phyloP scores from a whole-genome alignment of 164 flowering plant species.

The Annona cherimola region DNA sequence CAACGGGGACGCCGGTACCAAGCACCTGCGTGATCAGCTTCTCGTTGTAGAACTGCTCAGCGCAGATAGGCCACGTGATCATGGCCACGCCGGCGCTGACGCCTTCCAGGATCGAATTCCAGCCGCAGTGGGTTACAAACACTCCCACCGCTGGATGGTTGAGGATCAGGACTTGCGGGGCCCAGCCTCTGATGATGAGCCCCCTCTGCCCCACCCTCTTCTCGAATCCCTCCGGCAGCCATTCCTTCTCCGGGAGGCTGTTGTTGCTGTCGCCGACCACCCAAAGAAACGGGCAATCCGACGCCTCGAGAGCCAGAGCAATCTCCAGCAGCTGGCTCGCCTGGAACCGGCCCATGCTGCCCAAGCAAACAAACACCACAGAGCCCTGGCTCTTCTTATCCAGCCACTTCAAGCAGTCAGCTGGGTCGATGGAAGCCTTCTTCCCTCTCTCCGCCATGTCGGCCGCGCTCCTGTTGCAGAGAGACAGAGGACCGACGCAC shows the following conservation, averaged over 20 bases:
- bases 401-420: conserved; percentile 24
- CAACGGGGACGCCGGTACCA: conserved; percentile 36
- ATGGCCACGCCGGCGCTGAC: conserved; percentile 44
- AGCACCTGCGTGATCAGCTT: conserved; percentile 39
- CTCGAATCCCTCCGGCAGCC: conserved; percentile 13
- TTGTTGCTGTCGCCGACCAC: neutral
- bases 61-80: conserved; percentile 60
- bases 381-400: conserved; percentile 15
- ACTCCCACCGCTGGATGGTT: conserved; percentile 46
- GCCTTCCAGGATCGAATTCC: conserved; percentile 65
- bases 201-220: conserved; percentile 27
- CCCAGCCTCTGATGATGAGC: conserved; percentile 58
- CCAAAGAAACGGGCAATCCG: conserved; percentile 17
- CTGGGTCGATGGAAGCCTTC: conserved; percentile 7
- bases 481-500: conserved; percentile 31
- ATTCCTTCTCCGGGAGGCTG: neutral
- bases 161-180: conserved; percentile 55
- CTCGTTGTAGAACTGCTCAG: conserved; percentile 57
- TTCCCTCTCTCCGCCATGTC: conserved; percentile 27
- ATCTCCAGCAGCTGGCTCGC: conserved; percentile 38
- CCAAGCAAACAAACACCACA: conserved; percentile 17
- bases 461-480: conserved; percentile 7
- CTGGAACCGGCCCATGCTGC: conserved; percentile 10
- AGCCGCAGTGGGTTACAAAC: conserved; percentile 60
- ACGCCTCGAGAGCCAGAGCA: conserved; percentile 46